Conservation (phyloP, 768 basidiomycete species). For the Mycena filopes region DNA sequence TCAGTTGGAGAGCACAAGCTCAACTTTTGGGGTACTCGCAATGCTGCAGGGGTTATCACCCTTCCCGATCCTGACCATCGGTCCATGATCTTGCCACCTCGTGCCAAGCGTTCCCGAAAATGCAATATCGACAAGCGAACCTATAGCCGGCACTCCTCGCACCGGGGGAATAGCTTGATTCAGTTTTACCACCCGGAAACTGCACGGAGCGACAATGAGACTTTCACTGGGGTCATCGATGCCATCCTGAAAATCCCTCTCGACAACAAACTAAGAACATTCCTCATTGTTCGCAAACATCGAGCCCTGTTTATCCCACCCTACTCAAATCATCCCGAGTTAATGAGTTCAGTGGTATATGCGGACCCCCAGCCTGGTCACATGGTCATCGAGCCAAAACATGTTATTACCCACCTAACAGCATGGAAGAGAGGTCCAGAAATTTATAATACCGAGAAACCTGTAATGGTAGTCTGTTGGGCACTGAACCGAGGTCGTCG, state of each 20-base stretch:
- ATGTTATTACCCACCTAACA: slow-evolving; percentile 18
- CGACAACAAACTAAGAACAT: slow-evolving; percentile 8
- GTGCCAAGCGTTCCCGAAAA: slow-evolving; percentile 1
- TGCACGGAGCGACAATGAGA: neutral
- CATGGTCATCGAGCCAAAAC: slow-evolving; percentile 16
- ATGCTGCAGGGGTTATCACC: slow-evolving; percentile 2
- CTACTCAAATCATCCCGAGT: slow-evolving; percentile 10
- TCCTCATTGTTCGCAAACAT: slow-evolving; percentile 13
- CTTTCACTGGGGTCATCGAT: slow-evolving; percentile 11
- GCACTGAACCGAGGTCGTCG: slow-evolving; percentile 26
- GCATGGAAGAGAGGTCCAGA: slow-evolving; percentile 8
- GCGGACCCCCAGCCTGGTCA: neutral
- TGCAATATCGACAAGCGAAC: slow-evolving; percentile 12
- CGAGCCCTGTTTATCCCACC: neutral
- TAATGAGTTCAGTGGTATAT: slow-evolving; percentile 8
- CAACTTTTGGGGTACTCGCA: slow-evolving; percentile 4
- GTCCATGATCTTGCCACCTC: slow-evolving; percentile 19
- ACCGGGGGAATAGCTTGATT: slow-evolving; percentile 3
- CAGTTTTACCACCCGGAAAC: slow-evolving; percentile 18
- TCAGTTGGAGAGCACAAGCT: slow-evolving; percentile 17
- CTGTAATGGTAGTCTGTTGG: slow-evolving; percentile 19
- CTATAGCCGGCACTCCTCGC: slow-evolving; percentile 8
- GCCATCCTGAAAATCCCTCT: slow-evolving; percentile 12
- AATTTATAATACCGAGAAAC: neutral
- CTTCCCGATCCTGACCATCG: slow-evolving; percentile 17